phyloP scores from a whole-genome alignment of 495 filamentous ascomycete genomes.

The Achaetomiella virescens region DNA sequence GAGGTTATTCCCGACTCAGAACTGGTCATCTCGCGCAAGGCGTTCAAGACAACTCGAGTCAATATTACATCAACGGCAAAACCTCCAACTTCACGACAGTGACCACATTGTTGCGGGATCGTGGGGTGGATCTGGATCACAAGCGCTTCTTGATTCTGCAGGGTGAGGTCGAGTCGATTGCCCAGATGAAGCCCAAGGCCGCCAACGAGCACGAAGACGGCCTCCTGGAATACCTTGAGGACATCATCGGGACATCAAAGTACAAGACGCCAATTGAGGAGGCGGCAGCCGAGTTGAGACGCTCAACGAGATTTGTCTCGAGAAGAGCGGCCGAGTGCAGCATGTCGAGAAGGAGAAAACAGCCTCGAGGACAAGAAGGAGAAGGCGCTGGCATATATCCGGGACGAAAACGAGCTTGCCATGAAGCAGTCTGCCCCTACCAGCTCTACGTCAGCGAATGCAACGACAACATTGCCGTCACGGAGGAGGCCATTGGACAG shows the following conservation, averaged over 20 bases:
- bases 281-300: slow-evolving; percentile 80
- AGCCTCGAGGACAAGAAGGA: slow-evolving; percentile 92
- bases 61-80: slow-evolving; percentile 89
- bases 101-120: slow-evolving; percentile 77
- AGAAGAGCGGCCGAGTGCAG: slow-evolving; percentile 90
- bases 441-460: slow-evolving; percentile 86
- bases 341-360: slow-evolving; percentile 97
- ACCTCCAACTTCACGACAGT: slow-evolving; percentile 88
- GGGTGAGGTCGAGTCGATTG: slow-evolving; percentile 96
- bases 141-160: slow-evolving; percentile 97
- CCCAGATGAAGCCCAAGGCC: slow-evolving; percentile 98
- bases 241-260: slow-evolving; percentile 96
- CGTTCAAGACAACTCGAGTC: slow-evolving; percentile 95
- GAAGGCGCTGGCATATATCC: slow-evolving; percentile 80
- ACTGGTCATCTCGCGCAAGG: slow-evolving; percentile 81
- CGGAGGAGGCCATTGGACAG: slow-evolving; percentile 81
- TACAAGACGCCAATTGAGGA: slow-evolving; percentile 97
- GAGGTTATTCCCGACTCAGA: slow-evolving; percentile 74
- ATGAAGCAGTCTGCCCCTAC: slow-evolving; percentile 82
- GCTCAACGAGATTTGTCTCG: slow-evolving; percentile 87
- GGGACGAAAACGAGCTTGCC: slow-evolving; percentile 86
- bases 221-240: slow-evolving; percentile 91
- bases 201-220: slow-evolving; percentile 92
- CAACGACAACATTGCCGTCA: slow-evolving; percentile 79
- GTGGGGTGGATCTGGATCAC: slow-evolving; percentile 92